phyloP scores from a whole-genome alignment of 768 basidiomycete genomes.

The Cystobasidiopsis lactophilus region DNA sequence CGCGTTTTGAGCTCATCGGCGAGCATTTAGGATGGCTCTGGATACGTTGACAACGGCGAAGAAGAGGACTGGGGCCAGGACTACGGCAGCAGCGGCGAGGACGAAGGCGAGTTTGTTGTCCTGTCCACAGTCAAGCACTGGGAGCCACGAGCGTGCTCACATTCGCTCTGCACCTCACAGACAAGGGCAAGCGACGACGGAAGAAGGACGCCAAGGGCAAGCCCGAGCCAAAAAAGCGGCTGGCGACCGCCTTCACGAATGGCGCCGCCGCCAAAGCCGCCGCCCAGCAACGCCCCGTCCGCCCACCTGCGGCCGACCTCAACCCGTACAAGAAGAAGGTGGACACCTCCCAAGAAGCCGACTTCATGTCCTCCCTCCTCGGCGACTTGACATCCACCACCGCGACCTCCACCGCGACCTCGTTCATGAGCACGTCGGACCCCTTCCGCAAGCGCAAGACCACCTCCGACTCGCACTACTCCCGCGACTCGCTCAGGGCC shows the following conservation, averaged over 20 bases:
- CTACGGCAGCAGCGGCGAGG: slow-evolving; percentile 2
- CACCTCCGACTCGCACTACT: neutral
- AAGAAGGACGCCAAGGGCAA: slow-evolving; percentile 26
- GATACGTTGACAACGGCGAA: slow-evolving; percentile 90
- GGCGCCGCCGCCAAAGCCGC: slow-evolving; percentile 5
- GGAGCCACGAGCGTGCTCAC: too few relatives aligned
- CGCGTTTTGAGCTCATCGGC: too few relatives aligned
- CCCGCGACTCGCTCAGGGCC: neutral
- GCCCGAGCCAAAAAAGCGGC: slow-evolving; percentile 15
- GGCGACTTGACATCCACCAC: slow-evolving; percentile 37
- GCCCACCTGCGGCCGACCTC: slow-evolving; percentile 5
- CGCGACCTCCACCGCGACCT: slow-evolving; percentile 19
- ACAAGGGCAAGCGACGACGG: slow-evolving; percentile 20
- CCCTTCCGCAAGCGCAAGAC: slow-evolving; percentile 8
- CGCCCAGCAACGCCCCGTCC: neutral
- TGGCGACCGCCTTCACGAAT: neutral
- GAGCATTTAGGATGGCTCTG: slow-evolving; percentile 37
- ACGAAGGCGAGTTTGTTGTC: slow-evolving; percentile 8
- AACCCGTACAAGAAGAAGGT: slow-evolving; percentile 14
- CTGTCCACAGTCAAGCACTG: neutral
- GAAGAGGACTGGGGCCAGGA: slow-evolving; percentile 31
- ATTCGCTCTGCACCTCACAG: slow-evolving; percentile 1
- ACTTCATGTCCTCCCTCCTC: slow-evolving; percentile 68
- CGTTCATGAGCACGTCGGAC: slow-evolving; percentile 10
- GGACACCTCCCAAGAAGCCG: slow-evolving; percentile 55